Evolutionary conservation across 2,329 filamentous ascomycete species (phyloP), one percentile per base, ranked within the genome.

Genomic region (Ophiostoma quercus): DNA sequence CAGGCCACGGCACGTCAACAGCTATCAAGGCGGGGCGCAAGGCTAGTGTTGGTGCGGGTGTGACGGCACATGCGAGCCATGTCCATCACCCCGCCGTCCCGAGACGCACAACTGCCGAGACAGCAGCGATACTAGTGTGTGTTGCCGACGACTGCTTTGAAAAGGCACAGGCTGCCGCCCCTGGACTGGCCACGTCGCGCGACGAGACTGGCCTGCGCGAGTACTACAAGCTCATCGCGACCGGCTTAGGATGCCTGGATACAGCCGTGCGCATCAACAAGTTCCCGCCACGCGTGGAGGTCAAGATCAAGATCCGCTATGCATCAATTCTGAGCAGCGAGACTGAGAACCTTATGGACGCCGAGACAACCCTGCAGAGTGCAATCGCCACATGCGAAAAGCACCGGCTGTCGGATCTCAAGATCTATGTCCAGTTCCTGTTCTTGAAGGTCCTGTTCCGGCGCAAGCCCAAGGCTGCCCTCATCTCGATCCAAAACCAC

Each of bases 371-470:
- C 3, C 78, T 94, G 70, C 89, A 85, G 57, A 92, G 91, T 78
- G 90, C 90, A 7, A 88, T 91, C 69, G 84, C 86, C 1, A 80
- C 91, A 1, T 91, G 88, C 74, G 88, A 90, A 71, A 87, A 88
- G 80, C 85, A 87, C 72, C 83, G 84, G 66, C 83, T 88, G 71
- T 75, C 80, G 34, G 91, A 94, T 74, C 78, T 93, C 54, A 92
- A 92, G 77, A 92, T 92, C 78, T 87, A 87, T 72, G 92, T 92
- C 84, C 87, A 92, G 73, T 91, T 92, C 76, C 80, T 92, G 19
- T 85, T 90, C 71, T 84, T 89, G 67, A 89, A 90, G 74, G 84
- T 91, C 1, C 81, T 92, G 70, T 91, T 89, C 74, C 88, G 90
- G 74, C 85, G 87, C 60, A 92, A 87, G 73, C 86, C 86, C 68